Evolutionary conservation across 495 filamentous ascomycete species (phyloP), one percentile per base, ranked within the genome.

Genomic region (Penicillium fimorum): DNA sequence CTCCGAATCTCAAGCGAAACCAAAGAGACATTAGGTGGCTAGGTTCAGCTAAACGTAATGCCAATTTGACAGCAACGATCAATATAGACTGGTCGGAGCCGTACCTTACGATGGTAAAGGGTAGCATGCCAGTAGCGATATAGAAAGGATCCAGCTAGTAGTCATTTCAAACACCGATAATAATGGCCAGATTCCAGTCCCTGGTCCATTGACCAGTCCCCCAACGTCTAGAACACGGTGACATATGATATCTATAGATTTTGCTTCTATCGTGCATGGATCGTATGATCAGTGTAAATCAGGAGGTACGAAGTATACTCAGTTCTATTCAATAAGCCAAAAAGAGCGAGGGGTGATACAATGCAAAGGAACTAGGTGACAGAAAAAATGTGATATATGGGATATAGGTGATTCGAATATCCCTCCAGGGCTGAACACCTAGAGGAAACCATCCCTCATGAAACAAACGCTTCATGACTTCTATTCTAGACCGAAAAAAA

Each of bases 401-500:
- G 35, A 17, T 17, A n/a, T 17, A 17, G 15, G 15, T n/a, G 12
- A 5, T n/a, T 38, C 30, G 27, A 13, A 47, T 37, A 18, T 46
- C 17, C 40, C 41, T 1, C 2, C 22, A 22, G 2, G 22, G 22
- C 22, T 22, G 22, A 35, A 47, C 41, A 30, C 25, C 13, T 4
- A 20, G 44, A 54, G 17, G 37, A 4, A 12, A 35, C 15, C 42
- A 22, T 57, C 40, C 50, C 35, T 60, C 50, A 61, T 59, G 53
- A 55, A 57, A 56, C 40, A 53, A 53, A 40, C 42, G 47, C 42
- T 45, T 53, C 22, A 18, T 59, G 43, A 38, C 37, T 49, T 64
- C 50, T 64, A 61, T 58, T 47, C 30, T 46, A 29, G n/a, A 17
- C 35, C 10, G 7, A 38, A 38, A 17, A 38, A 38, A 38, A 30